These are phyloP conservation scores for Chalara sp. DNA, from an alignment of 2,329 filamentous ascomycete genomes.

Conservation along the genomic window DNA sequence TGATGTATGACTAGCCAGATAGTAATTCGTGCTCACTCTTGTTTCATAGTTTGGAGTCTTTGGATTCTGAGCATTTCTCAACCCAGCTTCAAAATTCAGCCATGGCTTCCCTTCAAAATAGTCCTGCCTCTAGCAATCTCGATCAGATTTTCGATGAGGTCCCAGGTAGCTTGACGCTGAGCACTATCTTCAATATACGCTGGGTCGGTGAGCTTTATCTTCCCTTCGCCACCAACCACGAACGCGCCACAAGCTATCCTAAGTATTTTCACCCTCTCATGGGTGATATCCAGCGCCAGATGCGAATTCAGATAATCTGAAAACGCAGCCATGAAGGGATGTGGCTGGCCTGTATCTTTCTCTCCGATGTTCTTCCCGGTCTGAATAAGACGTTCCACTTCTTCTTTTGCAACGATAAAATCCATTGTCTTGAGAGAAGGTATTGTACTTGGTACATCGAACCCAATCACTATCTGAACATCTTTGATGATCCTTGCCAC, in stretches of 20 bases:
- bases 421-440: slow-evolving; percentile 33
- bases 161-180: slow-evolving; percentile 15
- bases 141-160: slow-evolving; percentile 17
- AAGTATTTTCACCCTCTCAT: slow-evolving; percentile 32
- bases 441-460: slow-evolving; percentile 19
- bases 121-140: slow-evolving; percentile 11
- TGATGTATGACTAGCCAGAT: too few relatives aligned
- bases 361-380: slow-evolving; percentile 14
- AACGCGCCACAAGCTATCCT: slow-evolving; percentile 36
- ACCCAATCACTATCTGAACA: slow-evolving; percentile 20
- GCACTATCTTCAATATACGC: slow-evolving; percentile 7
- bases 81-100: background rate
- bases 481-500: slow-evolving; percentile 21
- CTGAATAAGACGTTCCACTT: slow-evolving; percentile 28
- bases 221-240: slow-evolving; percentile 31
- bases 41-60: too few relatives aligned
- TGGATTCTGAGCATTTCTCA: too few relatives aligned
- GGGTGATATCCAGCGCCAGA: slow-evolving; percentile 32
- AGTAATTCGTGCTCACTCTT: too few relatives aligned
- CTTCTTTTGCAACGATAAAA: slow-evolving; percentile 33
- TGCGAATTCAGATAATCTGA: slow-evolving; percentile 31
- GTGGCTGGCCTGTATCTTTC: background rate
- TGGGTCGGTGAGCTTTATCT: slow-evolving; percentile 30
- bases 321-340: slow-evolving; percentile 34
- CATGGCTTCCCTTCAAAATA: slow-evolving; percentile 2